These are phyloP conservation scores for Metarhizium rileyi DNA, from an alignment of 2,329 filamentous ascomycete genomes.

Conservation along the genomic window DNA sequence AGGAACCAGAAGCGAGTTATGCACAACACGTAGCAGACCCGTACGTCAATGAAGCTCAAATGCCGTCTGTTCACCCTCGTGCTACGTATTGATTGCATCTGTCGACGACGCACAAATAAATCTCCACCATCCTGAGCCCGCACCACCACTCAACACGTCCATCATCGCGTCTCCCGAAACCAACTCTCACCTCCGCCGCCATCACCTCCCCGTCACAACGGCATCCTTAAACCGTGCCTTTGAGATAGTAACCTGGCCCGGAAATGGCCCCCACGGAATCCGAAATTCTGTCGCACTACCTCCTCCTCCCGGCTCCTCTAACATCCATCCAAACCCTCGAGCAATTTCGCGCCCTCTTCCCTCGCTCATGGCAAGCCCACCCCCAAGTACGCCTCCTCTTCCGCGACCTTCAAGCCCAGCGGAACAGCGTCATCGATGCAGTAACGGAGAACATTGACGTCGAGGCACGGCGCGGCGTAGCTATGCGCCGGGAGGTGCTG, in stretches of 20 bases:
- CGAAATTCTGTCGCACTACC: conserved; percentile 66
- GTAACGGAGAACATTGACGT: conserved; percentile 55
- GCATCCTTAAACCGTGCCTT: too few relatives aligned
- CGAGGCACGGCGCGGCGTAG: conserved; percentile 53
- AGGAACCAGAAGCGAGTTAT: too few relatives aligned
- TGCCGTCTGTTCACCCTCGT: too few relatives aligned
- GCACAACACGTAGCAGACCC: too few relatives aligned
- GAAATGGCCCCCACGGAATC: conserved; percentile 67
- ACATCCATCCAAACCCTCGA: conserved; percentile 63
- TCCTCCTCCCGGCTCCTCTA: conserved; percentile 66
- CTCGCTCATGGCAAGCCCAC: conserved; percentile 52
- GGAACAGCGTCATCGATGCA: conserved; percentile 56
- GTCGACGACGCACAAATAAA: too few relatives aligned
- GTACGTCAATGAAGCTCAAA: too few relatives aligned
- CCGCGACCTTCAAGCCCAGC: conserved; percentile 67
- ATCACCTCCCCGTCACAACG: not conserved
- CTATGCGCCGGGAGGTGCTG: conserved; percentile 47
- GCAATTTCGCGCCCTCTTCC: conserved; percentile 70
- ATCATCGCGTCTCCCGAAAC: too few relatives aligned
- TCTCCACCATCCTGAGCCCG: too few relatives aligned
- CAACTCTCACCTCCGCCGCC: not conserved
- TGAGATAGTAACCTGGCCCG: too few relatives aligned
- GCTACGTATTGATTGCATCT: too few relatives aligned
- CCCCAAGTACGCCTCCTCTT: conserved; percentile 64
- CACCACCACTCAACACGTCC: too few relatives aligned